Base-by-base conservation (phyloP, 257 asterid genomes). In the Ballota nigra region DNA sequence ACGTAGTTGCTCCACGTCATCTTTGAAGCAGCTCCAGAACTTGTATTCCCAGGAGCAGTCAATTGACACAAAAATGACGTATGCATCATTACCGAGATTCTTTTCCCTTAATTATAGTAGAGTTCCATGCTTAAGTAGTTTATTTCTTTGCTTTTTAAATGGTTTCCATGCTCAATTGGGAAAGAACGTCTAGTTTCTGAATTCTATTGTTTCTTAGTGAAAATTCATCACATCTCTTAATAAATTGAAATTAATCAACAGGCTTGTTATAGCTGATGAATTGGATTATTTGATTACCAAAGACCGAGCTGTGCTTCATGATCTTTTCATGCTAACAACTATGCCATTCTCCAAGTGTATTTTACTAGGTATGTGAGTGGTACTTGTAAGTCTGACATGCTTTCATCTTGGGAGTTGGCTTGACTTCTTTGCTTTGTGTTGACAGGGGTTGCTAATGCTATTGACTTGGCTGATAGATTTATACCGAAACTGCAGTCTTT, bases 391-490 rank as follows among this genome's bases (percentile, higher is more conserved):
- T 62, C 76, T 10, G 51, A 43, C 70, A 43, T 55, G 78, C 51
- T 58, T 57, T 49, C 56, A 62, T 73, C 58, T 52, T 60, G 9
- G 34, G 47, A 22, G 41, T 67, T 55, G 67, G 56, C 58, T 66
- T 78, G 57, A 81, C 64, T 28, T 72, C 70, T 63, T 78, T 78
- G 69, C 40, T 58, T 76, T 69, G 15, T 77, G 53, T 78, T 70
- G 80, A 43, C 94, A 95, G 98, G 99, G 80, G 83, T 92, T 33
- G 97, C 98, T 45, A 95, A 95, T 86, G 97, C 99, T 52, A 95
- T 95, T 80, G 98, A 95, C 82, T 79, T 95, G 61, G 97, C 99
- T 8, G 97, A 92, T 80, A 88, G 89, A 72, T 95, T 95, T 85
- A 96, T 95, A 29, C 98, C 98, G 20, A 95, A 90, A 78, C 84